Percentiles rank a stretch among this genome's conserved stretches.
Conservation (phyloP, 371 early-diverging fungal genomes). For the Mucor saturninus region DNA sequence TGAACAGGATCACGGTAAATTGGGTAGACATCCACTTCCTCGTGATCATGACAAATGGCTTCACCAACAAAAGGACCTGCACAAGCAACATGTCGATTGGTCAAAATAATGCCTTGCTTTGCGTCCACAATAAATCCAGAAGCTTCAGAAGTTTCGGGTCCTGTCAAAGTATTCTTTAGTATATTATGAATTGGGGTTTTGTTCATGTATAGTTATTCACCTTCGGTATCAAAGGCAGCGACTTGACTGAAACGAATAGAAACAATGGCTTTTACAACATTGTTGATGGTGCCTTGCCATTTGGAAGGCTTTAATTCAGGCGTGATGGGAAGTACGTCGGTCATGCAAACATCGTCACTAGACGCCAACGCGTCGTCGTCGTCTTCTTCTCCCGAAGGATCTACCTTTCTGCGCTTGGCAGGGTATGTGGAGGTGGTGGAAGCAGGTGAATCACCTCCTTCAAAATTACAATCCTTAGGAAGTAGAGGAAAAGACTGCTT, state of each 20-base stretch:
- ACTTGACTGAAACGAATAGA: constrained; percentile 78
- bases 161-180: constrained; percentile 16
- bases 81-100: constrained; percentile 93
- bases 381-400: constrained; percentile 17
- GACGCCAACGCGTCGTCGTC: constrained; percentile 7
- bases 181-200: not conserved
- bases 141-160: constrained; percentile 64
- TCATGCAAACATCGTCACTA: constrained; percentile 14
- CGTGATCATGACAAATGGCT: constrained; percentile 90
- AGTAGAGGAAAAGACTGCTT: constrained; percentile 20
- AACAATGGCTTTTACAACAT: constrained; percentile 77
- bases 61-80: constrained; percentile 91
- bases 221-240: constrained; percentile 83
- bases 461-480: constrained; percentile 44
- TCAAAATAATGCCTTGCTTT: constrained; percentile 82
- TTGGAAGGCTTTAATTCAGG: constrained; percentile 35
- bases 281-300: constrained; percentile 74
- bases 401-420: constrained; percentile 42
- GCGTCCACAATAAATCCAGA: constrained; percentile 96
- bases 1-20: constrained; percentile 88
- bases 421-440: constrained; percentile 27
- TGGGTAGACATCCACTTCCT: constrained; percentile 86
- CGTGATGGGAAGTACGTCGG: constrained; percentile 18
- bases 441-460: constrained; percentile 51
- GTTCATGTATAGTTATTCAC: constrained; percentile 40